phyloP scores from a whole-genome alignment of 192 early-diverging fungal genomes.

The Chytriomyces sp. region DNA sequence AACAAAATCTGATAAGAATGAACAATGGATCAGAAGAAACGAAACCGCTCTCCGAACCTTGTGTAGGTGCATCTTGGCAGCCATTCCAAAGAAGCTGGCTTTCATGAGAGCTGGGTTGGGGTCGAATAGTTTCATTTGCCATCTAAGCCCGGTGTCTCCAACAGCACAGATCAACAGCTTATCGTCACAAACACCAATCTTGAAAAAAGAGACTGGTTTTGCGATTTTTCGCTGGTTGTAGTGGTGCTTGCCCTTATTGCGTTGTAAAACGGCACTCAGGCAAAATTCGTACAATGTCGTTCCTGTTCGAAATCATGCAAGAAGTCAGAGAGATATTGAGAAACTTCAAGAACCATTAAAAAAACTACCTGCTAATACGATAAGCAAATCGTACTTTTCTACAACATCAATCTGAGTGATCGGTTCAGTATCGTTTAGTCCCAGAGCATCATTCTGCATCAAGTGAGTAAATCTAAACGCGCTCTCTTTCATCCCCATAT shows the following conservation, averaged over 20 bases:
- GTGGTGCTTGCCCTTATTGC: background rate
- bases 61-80: constrained; percentile 58
- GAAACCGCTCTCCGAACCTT: constrained; percentile 49
- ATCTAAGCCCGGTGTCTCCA: constrained; percentile 73
- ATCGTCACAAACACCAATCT: constrained; percentile 66
- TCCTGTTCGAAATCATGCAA: background rate
- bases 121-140: constrained; percentile 79
- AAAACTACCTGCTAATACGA: constrained; percentile 67
- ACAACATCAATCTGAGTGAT: constrained; percentile 87
- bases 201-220: constrained; percentile 73
- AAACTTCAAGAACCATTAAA: background rate
- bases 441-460: constrained; percentile 40
- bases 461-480: constrained; percentile 16
- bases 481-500: constrained; percentile 65
- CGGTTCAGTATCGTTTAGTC: constrained; percentile 54
- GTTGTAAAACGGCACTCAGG: constrained; percentile 28
- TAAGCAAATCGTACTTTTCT: constrained; percentile 75
- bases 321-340: background rate
- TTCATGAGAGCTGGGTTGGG: constrained; percentile 50
- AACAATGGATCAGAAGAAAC: background rate
- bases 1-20: constrained; percentile 14
- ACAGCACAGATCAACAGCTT: constrained; percentile 70
- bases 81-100: constrained; percentile 55
- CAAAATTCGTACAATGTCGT: constrained; percentile 39
- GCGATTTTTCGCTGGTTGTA: constrained; percentile 55